Base-by-base conservation (phyloP, 2,329 filamentous ascomycete genomes). In the Calonectria henricotiae region DNA sequence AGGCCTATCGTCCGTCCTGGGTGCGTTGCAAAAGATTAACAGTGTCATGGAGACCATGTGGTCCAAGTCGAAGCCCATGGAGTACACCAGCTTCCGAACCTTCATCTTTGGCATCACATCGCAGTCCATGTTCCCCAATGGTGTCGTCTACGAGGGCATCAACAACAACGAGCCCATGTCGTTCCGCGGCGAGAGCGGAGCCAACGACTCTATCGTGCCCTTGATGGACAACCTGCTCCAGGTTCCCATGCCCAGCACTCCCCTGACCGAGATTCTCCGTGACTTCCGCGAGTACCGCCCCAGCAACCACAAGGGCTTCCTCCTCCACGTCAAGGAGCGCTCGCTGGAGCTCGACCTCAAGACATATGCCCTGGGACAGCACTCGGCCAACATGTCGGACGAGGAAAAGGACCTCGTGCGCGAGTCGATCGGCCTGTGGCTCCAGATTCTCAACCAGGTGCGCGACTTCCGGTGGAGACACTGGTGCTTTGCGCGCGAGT, bases 61-160 rank as follows among this genome's bases (percentile, higher is more conserved):
- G 96, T 88, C 88, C 70, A 94, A 95, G 82, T 96, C 93, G 67
- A 93, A 93, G 76, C 95, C 95, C 2, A 88, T 89, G 20, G 90
- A 94, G 75, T 98, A 98, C 84, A 94, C 93, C 69, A 92, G 90
- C 75, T 98, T 98, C 89, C 93, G 95, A 46, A 97, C 96, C 12
- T 98, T 98, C 86, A 98, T 98, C 85, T 98, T 98, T 79, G 96
- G 96, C 76, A 98, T 98, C 83, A 97, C 94, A 1, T 93, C 90
- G 58, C 95, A 98, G 83, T 92, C 91, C 78, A 98, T 98, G 95
- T 98, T 98, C 83, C 95, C 95, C 9, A 86, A 95, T 73, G 96
- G 96, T 9, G 96, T 98, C 8, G 84, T 97, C 55, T 98, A 98
- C 81, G 93, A 97, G 80, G 95, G 94, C 9, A 89, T 96, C 71